Evolutionary conservation across 2,329 filamentous ascomycete species (phyloP), one percentile per base, ranked within the genome.

Genomic region (Cercospora sojina): DNA sequence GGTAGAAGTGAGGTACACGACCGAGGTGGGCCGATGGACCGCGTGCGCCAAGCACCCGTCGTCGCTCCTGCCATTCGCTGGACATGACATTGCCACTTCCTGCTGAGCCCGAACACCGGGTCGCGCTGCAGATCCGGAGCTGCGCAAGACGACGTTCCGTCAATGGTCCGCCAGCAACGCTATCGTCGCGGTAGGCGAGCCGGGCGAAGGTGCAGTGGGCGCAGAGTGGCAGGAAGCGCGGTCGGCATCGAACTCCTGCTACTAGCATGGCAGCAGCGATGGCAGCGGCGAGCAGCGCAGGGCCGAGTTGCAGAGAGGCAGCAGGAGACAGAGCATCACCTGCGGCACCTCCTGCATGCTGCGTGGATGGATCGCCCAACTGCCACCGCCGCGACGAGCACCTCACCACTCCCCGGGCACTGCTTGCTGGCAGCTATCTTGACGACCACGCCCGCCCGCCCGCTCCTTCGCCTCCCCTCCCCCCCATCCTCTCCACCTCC

Each of bases 321-420:
- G 41, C 41, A 43, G 41, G 3, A 49, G 43, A n/a, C n/a, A 23
- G 18, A 49, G 5, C 10, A 23, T 12, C 20, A 49, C 43, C 43
- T 49, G 43, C 43, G 16, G 43, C 43, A 29, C 55, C 62, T 64
- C 62, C 62, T 64, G 62, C 55, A 35, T 53, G 25, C 20, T 64
- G 62, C 62, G 55, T 59, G 25, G 43, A 9, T 25, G 9, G 12
- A 59, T 59, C 20, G 9, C n/a, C 38, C 38, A 20, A 57, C 53
- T 57, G 16, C 25, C 27, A 32, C 25, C 25, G 9, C 16, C 35
- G 35, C 16, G 35, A 38, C 35, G 35, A 41, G 35, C 6, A n/a
- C 35, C 35, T 41, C 35, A n/a, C 35, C n/a, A n/a, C n/a, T n/a
- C n/a, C n/a, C n/a, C n/a, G n/a, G n/a, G 1, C 35, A 41, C 35